These are phyloP conservation scores for Ceratocystis destructans DNA, from an alignment of 2,329 filamentous ascomycete genomes.

Conservation along the genomic window DNA sequence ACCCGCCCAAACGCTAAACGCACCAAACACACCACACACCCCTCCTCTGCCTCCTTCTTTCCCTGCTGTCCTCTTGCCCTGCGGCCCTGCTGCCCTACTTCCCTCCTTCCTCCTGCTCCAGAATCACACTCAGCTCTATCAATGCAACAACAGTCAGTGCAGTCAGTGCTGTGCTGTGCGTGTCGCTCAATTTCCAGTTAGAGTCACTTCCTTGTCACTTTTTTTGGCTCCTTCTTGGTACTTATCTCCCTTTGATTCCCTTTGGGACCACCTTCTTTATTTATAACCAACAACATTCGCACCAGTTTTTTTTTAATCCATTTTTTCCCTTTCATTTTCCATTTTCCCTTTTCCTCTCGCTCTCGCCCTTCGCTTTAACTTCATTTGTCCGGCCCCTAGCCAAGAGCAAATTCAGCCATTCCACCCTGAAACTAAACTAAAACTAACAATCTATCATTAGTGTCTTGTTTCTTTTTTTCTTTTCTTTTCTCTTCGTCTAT, in stretches of 20 bases:
- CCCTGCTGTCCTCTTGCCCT: no score
- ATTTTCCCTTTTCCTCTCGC: constrained; percentile 13
- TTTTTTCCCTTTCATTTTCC: constrained; percentile 17
- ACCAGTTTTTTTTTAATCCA: background rate
- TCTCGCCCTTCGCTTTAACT: constrained; percentile 17
- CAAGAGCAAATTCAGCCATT: background rate
- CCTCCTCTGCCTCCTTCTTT: constrained; percentile 1
- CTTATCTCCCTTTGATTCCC: constrained; percentile 5
- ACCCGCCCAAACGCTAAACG: no score
- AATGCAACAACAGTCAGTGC: constrained; percentile 6
- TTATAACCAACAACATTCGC: background rate
- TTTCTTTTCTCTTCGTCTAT: background rate
- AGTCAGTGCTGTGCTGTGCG: constrained; percentile 6
- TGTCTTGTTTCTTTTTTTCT: constrained; percentile 6
- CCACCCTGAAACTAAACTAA: constrained; percentile 9
- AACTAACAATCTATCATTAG: constrained; percentile 4
- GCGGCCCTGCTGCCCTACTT: background rate
- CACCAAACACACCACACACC: background rate
- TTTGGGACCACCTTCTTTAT: background rate
- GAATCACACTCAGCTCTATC: constrained; percentile 11
- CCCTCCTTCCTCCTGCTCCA: background rate
- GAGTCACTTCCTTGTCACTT: constrained; percentile 6
- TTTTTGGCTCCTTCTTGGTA: constrained; percentile 6
- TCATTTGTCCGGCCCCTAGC: constrained; percentile 10
- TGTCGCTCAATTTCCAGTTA: constrained; percentile 7